phyloP scores from a whole-genome alignment of 2,329 filamentous ascomycete species.

The Aureobasidium sp. region DNA sequence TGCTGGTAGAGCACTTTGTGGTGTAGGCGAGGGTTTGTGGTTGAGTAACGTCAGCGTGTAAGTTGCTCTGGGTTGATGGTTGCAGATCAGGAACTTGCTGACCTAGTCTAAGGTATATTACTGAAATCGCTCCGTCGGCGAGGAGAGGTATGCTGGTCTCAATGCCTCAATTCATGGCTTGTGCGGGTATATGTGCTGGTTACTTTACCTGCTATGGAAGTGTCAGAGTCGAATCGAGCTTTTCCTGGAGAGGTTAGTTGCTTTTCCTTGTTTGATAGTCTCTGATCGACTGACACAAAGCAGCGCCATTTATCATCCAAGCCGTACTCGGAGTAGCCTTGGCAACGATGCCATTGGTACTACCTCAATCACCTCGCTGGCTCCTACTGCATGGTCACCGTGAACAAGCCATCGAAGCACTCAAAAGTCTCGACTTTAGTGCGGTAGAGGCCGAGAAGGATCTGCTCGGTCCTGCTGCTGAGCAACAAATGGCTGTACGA shows the following conservation, averaged over 20 bases:
- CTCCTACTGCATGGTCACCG: conserved; percentile 40
- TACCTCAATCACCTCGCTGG: conserved; percentile 53
- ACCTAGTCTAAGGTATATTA: conserved; percentile 38
- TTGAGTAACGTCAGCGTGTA: conserved; percentile 46
- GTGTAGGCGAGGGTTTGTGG: conserved; percentile 51
- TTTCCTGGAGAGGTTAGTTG: conserved; percentile 5
- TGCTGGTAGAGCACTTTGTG: conserved; percentile 46
- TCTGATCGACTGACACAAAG: no score
- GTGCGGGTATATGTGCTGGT: conserved; percentile 43
- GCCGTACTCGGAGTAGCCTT: conserved; percentile 33
- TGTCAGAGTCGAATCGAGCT: conserved; percentile 17
- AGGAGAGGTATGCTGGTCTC: conserved; percentile 28
- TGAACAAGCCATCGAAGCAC: conserved; percentile 35
- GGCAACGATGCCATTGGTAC: conserved; percentile 30
- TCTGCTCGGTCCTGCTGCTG: conserved; percentile 27
- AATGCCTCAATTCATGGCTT: conserved; percentile 19
- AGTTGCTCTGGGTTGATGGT: conserved; percentile 7
- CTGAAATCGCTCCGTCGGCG: conserved; percentile 48
- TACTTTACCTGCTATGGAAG: conserved; percentile 55
- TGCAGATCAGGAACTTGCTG: not conserved
- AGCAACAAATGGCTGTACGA: conserved; percentile 12
- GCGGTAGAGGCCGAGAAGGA: conserved; percentile 40
- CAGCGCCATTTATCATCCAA: conserved; percentile 44
- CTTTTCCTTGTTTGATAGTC: no score
- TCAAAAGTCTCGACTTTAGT: conserved; percentile 31